phyloP scores from a whole-genome alignment of 768 basidiomycete species.

The Trametes maxima region DNA sequence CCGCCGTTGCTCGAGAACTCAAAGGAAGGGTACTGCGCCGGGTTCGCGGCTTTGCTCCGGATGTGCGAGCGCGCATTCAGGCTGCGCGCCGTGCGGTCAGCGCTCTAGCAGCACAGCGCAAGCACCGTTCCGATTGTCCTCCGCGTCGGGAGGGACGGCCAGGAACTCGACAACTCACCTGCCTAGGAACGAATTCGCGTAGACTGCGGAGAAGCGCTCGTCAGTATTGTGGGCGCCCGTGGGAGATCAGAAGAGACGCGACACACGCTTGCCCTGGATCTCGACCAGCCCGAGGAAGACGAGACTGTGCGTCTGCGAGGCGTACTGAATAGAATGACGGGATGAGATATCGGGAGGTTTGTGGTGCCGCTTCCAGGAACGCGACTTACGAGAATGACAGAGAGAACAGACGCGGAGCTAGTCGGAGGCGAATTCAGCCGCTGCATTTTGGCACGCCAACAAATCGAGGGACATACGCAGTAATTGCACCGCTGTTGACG shows the following conservation, averaged over 20 bases:
- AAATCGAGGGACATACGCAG: constrained; percentile 5
- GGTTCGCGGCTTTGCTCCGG: constrained; percentile 8
- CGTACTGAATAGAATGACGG: not conserved
- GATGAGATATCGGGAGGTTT: not conserved
- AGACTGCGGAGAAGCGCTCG: constrained; percentile 6
- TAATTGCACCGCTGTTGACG: constrained; percentile 21
- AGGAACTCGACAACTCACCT: constrained; percentile 4
- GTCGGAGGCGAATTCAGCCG: not conserved
- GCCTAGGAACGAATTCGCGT: constrained; percentile 24
- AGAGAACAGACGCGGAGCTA: constrained; percentile 17
- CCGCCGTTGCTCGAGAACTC: constrained; percentile 15
- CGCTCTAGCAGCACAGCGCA: not conserved
- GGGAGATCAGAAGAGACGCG: not conserved
- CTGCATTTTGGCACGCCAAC: not conserved
- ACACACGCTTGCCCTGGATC: constrained; percentile 24
- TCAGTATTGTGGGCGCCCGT: not conserved
- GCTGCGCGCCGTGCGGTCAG: not conserved
- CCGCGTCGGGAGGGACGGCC: not conserved
- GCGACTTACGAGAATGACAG: constrained; percentile 15
- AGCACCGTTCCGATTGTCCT: not conserved
- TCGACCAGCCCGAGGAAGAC: constrained; percentile 25
- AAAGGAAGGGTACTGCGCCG: constrained; percentile 15
- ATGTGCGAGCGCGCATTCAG: constrained; percentile 20
- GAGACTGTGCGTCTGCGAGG: constrained; percentile 18
- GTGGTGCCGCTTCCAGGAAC: not conserved